Evolutionary conservation across 768 basidiomycete genomes (phyloP).

Genomic region (Butyriboletus loyo): DNA sequence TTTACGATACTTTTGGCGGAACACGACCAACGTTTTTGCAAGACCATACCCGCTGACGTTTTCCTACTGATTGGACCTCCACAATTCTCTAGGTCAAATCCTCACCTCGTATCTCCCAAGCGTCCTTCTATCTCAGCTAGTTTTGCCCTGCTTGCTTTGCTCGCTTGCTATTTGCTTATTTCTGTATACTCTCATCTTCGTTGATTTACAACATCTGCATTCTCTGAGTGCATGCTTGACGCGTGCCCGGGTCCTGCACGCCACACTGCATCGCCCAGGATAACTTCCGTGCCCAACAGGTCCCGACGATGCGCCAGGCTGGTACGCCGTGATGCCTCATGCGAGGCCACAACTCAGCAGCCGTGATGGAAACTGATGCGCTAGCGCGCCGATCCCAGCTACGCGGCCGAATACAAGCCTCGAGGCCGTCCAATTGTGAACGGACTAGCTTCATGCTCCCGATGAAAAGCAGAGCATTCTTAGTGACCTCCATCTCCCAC

Average conservation of each 20-base stretch:
- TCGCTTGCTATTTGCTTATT: slow-evolving; percentile 14
- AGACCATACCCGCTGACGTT: slow-evolving; percentile 13
- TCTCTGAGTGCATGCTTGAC: slow-evolving; percentile 18
- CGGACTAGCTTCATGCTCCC: neutral
- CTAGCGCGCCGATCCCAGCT: neutral
- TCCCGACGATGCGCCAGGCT: neutral
- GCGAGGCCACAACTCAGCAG: neutral
- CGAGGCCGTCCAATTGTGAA: slow-evolving; percentile 7
- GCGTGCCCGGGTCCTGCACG: slow-evolving; percentile 16
- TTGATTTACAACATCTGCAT: slow-evolving; percentile 9
- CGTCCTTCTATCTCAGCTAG: slow-evolving; percentile 15
- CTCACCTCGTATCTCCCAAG: slow-evolving; percentile 2
- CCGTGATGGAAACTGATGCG: slow-evolving; percentile 1
- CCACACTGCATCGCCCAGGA: slow-evolving; percentile 11
- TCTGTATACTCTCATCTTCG: slow-evolving; percentile 14
- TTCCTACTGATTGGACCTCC: slow-evolving; percentile 3
- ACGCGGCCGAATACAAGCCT: slow-evolving; percentile 4
- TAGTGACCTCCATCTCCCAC: slow-evolving; percentile 1
- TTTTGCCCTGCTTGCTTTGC: slow-evolving; percentile 20
- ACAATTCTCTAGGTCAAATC: slow-evolving; percentile 6
- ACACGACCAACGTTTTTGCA: slow-evolving; percentile 11
- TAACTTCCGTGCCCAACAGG: slow-evolving; percentile 9
- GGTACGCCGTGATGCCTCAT: neutral
- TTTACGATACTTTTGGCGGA: slow-evolving; percentile 13
- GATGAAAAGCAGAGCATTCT: slow-evolving; percentile 10